A percentile compares a stretch with the other conserved stretches of the same genome.
These are phyloP conservation scores for Gossypium australe DNA, from an alignment of 345 rosid genomes.

Conservation along the genomic window DNA sequence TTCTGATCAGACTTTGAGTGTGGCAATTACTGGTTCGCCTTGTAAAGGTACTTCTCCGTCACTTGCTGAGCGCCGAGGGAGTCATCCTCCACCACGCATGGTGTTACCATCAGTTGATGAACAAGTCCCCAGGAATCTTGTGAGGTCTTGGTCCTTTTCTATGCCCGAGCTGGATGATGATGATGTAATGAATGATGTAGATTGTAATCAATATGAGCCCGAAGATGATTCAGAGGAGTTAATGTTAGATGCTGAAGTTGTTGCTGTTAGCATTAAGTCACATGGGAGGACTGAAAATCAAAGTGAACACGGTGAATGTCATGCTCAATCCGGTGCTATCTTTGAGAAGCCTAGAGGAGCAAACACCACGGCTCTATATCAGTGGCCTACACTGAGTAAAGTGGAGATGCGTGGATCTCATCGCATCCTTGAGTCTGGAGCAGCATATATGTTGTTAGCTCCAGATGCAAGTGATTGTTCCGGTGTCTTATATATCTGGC, in stretches of 20 bases:
- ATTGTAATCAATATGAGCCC: constrained; percentile 17
- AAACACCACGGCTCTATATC: constrained; percentile 21
- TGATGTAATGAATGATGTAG: constrained; percentile 30
- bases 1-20: constrained; percentile 18
- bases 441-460: constrained; percentile 32
- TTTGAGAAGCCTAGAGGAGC: constrained; percentile 7
- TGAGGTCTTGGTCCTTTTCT: constrained; percentile 50
- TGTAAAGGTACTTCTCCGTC: constrained; percentile 34
- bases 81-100: constrained; percentile 54
- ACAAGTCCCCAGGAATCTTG: constrained; percentile 27
- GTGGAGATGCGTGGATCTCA: constrained; percentile 21
- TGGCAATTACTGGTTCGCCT: constrained; percentile 23
- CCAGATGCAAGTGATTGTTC: constrained; percentile 11
- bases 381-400: constrained; percentile 32
- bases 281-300: constrained; percentile 16
- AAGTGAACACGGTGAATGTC: constrained; percentile 8
- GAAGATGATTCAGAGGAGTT: constrained; percentile 30
- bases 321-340: constrained; percentile 3
- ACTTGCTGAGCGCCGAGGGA: constrained; percentile 62
- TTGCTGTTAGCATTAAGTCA: constrained; percentile 11
- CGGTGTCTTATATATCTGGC: constrained; percentile 32
- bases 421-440: constrained; percentile 26
- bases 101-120: constrained; percentile 37
- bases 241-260: constrained; percentile 30
- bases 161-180: constrained; percentile 33